A percentile compares a stretch with the other conserved stretches of the same genome.
Evolutionary conservation across 1,139 yeast species (phyloP).

Genomic region (Saccharomycopsis phalli): DNA sequence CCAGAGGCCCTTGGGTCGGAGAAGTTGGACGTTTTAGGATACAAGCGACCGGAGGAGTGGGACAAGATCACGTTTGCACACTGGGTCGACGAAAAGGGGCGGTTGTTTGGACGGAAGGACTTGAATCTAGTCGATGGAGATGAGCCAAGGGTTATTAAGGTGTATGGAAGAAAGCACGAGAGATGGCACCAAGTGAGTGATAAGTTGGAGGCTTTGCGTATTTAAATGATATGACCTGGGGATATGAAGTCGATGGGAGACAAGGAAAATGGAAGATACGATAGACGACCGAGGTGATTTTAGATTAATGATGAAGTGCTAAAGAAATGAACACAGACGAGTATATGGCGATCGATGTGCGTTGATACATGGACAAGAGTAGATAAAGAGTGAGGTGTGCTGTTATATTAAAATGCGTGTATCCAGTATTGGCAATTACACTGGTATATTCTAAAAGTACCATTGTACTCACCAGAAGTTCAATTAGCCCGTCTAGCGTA

Average conservation of each 20-base stretch:
- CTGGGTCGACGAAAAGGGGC: constrained; percentile 36
- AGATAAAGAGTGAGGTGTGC: no score
- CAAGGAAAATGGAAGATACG: no score
- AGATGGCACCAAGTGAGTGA: constrained; percentile 34
- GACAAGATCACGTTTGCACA: constrained; percentile 30
- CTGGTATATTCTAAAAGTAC: no score
- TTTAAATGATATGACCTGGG: neutral
- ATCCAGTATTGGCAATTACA: no score
- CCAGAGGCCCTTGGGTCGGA: constrained; percentile 35
- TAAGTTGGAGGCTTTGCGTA: constrained; percentile 10
- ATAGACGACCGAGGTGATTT: neutral
- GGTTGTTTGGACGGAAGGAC: constrained; percentile 31
- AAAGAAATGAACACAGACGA: no score
- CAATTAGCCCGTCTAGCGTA: no score
- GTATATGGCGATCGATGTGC: no score
- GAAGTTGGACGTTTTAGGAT: constrained; percentile 30
- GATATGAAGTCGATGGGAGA: neutral
- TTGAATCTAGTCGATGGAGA: constrained; percentile 28
- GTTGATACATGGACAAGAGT: no score
- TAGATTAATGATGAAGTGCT: no score
- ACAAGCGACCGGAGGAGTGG: constrained; percentile 31
- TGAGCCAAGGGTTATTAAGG: constrained; percentile 31
- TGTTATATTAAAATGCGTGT: no score
- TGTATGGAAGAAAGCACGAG: constrained; percentile 35
- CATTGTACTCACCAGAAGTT: no score